phyloP scores from a whole-genome alignment of 306 rosid genomes.

The Ceratonia siliqua region DNA sequence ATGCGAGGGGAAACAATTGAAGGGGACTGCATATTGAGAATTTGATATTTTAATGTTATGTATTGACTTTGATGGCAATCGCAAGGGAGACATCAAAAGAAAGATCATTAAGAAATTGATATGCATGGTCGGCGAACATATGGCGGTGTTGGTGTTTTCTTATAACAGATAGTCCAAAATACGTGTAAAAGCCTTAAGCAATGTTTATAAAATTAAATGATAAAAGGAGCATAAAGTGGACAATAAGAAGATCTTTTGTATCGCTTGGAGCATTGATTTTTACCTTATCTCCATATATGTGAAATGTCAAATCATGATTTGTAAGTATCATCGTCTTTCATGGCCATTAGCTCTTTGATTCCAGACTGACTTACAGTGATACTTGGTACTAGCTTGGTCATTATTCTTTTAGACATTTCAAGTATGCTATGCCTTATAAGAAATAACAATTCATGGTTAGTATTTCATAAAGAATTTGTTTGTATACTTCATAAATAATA shows the following conservation, averaged over 20 bases:
- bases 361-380: no score
- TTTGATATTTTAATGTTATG: background rate
- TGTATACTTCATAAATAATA: background rate
- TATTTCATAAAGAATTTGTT: no score
- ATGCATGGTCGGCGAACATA: slow-evolving; percentile 7
- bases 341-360: slow-evolving; percentile 6
- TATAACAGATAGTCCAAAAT: slow-evolving; percentile 7
- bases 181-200: background rate
- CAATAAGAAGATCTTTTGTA: background rate
- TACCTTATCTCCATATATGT: background rate
- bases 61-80: background rate
- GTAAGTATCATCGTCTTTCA: background rate
- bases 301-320: background rate
- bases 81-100: background rate
- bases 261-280: background rate
- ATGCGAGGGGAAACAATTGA: background rate
- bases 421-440: no score
- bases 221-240: no score
- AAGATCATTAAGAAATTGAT: background rate
- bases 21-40: background rate
- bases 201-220: no score
- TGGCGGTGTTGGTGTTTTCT: background rate
- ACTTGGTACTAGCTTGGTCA: no score
- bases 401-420: no score
- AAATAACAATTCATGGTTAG: no score